Evolutionary conservation across 1,284 basidiomycete genomes (phyloP).

Genomic region (Melampsora abietis-canadensis): DNA sequence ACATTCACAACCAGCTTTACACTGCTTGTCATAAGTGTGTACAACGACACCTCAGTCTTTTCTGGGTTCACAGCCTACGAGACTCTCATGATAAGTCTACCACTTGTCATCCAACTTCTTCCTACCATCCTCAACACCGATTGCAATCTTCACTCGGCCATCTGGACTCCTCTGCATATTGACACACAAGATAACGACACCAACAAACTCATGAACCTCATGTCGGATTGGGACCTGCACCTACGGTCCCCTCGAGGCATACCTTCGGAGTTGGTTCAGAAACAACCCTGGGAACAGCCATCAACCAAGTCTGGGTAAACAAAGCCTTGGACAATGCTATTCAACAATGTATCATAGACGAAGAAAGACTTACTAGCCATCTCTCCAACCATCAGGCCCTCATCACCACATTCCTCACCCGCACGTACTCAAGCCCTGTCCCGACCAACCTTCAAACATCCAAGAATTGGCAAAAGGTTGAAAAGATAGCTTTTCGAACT

Average conservation of each 20-base stretch:
- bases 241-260: background rate
- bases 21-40: background rate
- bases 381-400: conserved; percentile 27
- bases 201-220: background rate
- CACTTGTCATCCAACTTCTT: background rate
- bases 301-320: background rate
- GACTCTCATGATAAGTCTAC: background rate
- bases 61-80: background rate
- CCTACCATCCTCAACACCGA: background rate
- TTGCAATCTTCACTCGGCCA: too few species aligned
- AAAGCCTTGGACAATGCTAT: background rate
- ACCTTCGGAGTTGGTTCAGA: background rate
- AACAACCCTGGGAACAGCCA: background rate
- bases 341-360: background rate
- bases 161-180: too few species aligned
- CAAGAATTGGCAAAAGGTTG: too few species aligned
- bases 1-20: background rate
- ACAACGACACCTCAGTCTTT: background rate
- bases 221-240: background rate
- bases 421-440: background rate
- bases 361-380: conserved; percentile 8
- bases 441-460: too few species aligned
- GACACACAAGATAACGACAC: too few species aligned
- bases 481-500: too few species aligned
- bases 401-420: background rate